Evolutionary conservation across 805 yeast species (phyloP).

Genomic region (Metschnikowia vanudenii): DNA sequence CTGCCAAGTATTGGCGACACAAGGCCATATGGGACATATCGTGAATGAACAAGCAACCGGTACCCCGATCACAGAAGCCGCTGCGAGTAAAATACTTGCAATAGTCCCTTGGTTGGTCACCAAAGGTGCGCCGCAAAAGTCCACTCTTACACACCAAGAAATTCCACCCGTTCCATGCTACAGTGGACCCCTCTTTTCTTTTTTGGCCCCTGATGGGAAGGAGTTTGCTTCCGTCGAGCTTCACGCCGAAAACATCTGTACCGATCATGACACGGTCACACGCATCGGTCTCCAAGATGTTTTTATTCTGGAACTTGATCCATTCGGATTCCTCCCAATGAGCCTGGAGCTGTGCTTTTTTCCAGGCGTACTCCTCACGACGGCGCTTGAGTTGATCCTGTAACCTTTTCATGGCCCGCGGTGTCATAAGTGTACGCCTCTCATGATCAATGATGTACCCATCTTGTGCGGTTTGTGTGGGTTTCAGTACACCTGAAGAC

Average conservation of each 20-base stretch:
- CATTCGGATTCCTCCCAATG: conserved; percentile 1
- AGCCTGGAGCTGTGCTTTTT: background rate
- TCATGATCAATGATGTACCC: conserved; percentile 8
- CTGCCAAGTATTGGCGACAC: conserved; percentile 50
- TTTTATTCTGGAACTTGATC: conserved; percentile 14
- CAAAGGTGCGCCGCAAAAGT: conserved; percentile 2
- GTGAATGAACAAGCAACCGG: conserved; percentile 54
- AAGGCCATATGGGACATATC: conserved; percentile 49
- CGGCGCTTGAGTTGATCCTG: conserved; percentile 1
- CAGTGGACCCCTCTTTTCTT: conserved; percentile 6
- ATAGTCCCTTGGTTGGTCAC: conserved; percentile 16
- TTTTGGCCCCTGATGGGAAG: conserved; percentile 33
- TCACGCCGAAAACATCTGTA: conserved; percentile 44
- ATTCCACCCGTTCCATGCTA: conserved; percentile 32
- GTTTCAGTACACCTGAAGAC: too few species aligned
- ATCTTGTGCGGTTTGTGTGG: background rate
- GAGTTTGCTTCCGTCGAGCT: conserved; percentile 39
- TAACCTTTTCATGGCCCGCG: conserved; percentile 7
- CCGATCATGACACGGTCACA: conserved; percentile 47
- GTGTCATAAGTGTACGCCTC: conserved; percentile 12
- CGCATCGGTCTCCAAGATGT: conserved; percentile 38
- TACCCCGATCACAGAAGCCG: conserved; percentile 55
- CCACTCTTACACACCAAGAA: conserved; percentile 11
- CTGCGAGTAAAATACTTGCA: conserved; percentile 38
- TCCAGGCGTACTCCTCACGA: background rate